Percentiles rank a stretch among this genome's conserved stretches.
Conservation (phyloP, 2,329 filamentous ascomycete species). For the Sporothrix variecibatus region DNA sequence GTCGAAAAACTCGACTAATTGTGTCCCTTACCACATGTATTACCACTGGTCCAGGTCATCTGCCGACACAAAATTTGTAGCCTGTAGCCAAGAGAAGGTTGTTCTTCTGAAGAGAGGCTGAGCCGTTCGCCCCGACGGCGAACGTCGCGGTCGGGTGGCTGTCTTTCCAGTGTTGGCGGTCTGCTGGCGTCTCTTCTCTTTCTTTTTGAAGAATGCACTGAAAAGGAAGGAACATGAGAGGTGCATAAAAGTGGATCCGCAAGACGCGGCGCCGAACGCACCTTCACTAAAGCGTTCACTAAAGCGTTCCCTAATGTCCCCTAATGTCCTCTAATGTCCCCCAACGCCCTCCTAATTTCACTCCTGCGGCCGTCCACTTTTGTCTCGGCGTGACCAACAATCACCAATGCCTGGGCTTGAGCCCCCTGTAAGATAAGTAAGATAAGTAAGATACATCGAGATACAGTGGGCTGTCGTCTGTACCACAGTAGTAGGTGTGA, state of each 20-base stretch:
- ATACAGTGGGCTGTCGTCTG: neutral
- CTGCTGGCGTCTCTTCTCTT: neutral
- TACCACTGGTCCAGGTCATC: neutral
- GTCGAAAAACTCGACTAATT: too few relatives aligned
- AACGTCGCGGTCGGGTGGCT: neutral
- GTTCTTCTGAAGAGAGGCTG: neutral
- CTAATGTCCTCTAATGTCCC: neutral
- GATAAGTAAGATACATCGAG: too few relatives aligned
- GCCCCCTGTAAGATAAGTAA: neutral
- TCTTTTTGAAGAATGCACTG: neutral
- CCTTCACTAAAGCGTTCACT: neutral
- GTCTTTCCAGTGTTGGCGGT: neutral
- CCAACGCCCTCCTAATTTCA: neutral
- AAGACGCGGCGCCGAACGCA: neutral
- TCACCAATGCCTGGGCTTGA: neutral
- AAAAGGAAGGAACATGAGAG: neutral
- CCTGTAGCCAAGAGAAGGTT: neutral
- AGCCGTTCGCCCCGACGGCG: neutral
- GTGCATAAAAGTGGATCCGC: neutral
- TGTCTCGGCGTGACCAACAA: constrained; percentile 13
- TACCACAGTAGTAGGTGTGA: too few relatives aligned
- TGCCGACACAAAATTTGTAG: neutral
- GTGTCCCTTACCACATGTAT: neutral
- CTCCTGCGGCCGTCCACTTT: constrained; percentile 1
- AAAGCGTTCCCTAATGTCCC: neutral